These are phyloP conservation scores for Colletotrichum simmondsii DNA, from an alignment of 2,329 filamentous ascomycete genomes.

Conservation along the genomic window DNA sequence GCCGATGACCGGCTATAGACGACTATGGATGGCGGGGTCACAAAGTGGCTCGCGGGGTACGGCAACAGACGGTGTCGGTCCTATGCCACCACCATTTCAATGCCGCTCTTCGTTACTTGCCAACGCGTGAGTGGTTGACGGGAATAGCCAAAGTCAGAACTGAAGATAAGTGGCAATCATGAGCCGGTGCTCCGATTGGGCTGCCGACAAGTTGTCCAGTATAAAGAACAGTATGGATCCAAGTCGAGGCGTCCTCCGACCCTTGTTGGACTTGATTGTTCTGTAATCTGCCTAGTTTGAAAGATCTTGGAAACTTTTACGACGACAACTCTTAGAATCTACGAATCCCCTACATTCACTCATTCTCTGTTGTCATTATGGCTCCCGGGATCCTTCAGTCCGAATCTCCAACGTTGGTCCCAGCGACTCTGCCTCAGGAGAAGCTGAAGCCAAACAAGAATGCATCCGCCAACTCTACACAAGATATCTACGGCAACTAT, in stretches of 20 bases:
- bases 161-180: too few relatives aligned
- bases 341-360: too few relatives aligned
- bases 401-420: not conserved
- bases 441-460: not conserved
- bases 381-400: slow-evolving; percentile 15
- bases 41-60: not conserved
- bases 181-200: too few relatives aligned
- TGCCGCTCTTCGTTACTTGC: not conserved
- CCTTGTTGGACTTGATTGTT: too few relatives aligned
- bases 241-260: too few relatives aligned
- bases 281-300: too few relatives aligned
- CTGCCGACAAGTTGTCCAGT: too few relatives aligned
- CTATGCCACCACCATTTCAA: not conserved
- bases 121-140: too few relatives aligned
- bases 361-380: not conserved
- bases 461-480: not conserved
- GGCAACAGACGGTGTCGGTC: slow-evolving; percentile 8
- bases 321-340: not conserved
- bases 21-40: slow-evolving; percentile 8
- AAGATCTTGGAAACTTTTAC: too few relatives aligned
- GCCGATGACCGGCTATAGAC: slow-evolving; percentile 9
- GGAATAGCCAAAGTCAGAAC: too few relatives aligned
- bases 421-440: slow-evolving; percentile 1
- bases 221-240: too few relatives aligned
- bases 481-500: not conserved